phyloP scores from a whole-genome alignment of 495 filamentous ascomycete genomes.

The Aspergillus panamensis region DNA sequence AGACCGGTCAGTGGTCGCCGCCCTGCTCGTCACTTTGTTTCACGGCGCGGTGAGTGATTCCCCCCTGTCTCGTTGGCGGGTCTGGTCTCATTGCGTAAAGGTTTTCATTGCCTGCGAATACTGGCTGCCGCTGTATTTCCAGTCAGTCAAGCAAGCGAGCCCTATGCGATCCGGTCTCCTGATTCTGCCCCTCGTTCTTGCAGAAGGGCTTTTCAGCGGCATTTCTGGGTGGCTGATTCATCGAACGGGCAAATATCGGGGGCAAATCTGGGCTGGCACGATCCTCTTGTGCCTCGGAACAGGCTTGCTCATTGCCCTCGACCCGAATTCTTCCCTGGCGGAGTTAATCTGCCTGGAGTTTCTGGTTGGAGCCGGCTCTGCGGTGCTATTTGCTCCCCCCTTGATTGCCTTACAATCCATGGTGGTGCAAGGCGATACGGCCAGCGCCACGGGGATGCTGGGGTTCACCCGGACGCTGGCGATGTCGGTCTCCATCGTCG shows the following conservation, averaged over 20 bases:
- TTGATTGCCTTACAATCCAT: no score
- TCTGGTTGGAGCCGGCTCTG: no score
- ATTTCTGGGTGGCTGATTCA: constrained; percentile 46
- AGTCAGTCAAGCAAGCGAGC: constrained; percentile 56
- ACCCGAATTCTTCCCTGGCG: no score
- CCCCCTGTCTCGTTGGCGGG: no score
- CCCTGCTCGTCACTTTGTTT: constrained; percentile 39
- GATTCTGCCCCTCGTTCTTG: constrained; percentile 62
- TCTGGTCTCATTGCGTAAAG: no score
- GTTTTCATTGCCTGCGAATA: constrained; percentile 46
- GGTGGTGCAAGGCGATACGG: no score
- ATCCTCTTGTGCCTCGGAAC: neutral
- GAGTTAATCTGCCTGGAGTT: no score
- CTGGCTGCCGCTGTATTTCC: constrained; percentile 54
- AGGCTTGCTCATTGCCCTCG: constrained; percentile 44
- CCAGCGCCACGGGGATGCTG: no score
- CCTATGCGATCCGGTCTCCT: constrained; percentile 69
- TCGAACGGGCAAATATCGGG: constrained; percentile 48
- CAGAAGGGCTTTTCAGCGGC: constrained; percentile 56
- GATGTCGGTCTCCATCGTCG: no score
- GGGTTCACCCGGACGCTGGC: no score
- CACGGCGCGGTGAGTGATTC: constrained; percentile 25
- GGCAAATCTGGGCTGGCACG: constrained; percentile 54
- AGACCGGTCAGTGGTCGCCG: constrained; percentile 39
- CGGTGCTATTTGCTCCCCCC: no score